Evolutionary conservation across 2,329 filamentous ascomycete genomes (phyloP).

Genomic region (Pyrenochaeta sp.): DNA sequence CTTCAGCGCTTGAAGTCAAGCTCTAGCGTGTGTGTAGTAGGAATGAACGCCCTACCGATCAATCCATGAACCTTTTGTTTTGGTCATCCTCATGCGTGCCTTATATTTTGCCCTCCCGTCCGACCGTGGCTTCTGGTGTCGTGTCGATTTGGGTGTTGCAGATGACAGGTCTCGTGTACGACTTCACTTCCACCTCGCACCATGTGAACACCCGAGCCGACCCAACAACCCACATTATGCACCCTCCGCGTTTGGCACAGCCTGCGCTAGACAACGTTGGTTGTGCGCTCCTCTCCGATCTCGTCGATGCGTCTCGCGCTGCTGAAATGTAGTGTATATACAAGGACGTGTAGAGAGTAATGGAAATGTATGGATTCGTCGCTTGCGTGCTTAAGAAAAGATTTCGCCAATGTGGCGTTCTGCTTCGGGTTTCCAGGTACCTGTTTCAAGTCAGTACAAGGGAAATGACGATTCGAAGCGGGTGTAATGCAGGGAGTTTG

Average conservation of each 20-base stretch:
- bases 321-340: not conserved
- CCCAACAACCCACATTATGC: not conserved
- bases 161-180: not conserved
- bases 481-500: constrained; percentile 5
- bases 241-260: not conserved
- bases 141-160: not conserved
- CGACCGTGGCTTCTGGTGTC: not conserved
- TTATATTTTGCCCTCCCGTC: too few species aligned
- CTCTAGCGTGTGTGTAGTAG: constrained; percentile 7
- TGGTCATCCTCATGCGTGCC: too few species aligned
- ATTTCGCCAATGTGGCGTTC: constrained; percentile 46
- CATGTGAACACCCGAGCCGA: not conserved
- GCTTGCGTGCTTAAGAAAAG: constrained; percentile 30
- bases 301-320: not conserved
- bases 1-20: constrained; percentile 46
- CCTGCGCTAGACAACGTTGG: too few species aligned
- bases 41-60: constrained; percentile 1
- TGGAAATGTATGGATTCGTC: not conserved
- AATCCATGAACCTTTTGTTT: not conserved
- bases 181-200: not conserved
- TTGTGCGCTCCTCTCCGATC: not conserved
- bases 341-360: not conserved
- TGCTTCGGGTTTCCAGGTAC: constrained; percentile 47
- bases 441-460: constrained; percentile 36
- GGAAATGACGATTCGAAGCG: constrained; percentile 8